Conservation (phyloP, 257 asterid genomes). For the Leptodermis oblonga region DNA sequence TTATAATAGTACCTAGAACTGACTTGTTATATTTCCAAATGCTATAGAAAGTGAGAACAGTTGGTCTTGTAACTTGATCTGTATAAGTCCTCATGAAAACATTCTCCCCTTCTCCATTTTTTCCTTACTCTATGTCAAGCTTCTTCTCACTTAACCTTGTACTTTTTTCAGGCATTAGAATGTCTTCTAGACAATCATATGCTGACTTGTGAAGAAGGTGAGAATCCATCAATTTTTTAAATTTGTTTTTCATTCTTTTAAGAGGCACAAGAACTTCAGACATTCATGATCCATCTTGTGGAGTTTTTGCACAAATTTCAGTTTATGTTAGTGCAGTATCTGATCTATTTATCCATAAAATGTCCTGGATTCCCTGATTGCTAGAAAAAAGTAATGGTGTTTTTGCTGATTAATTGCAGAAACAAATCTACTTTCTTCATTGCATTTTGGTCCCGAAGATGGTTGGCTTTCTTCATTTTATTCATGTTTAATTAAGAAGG, state of each 20-base stretch:
- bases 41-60: not conserved
- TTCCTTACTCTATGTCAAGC: not conserved
- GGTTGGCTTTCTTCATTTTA: constrained; percentile 96
- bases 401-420: constrained; percentile 45
- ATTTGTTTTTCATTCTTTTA: not conserved
- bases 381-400: not conserved
- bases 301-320: not conserved
- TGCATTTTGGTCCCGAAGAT: constrained; percentile 85
- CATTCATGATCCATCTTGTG: not conserved
- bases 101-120: not conserved
- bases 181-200: constrained; percentile 90
- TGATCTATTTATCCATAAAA: not conserved
- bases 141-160: constrained; percentile 10
- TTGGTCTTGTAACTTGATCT: not conserved
- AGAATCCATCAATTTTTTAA: constrained; percentile 12
- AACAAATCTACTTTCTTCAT: constrained; percentile 55
- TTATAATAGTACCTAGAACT: not conserved
- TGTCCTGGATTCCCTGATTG: not conserved
- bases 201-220: constrained; percentile 96
- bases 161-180: constrained; percentile 77
- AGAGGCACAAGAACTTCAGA: not conserved
- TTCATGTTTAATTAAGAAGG: constrained; percentile 90
- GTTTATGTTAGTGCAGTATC: not conserved
- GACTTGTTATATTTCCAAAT: not conserved
- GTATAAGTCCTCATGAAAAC: not conserved